A percentile compares a stretch with the other conserved stretches of the same genome.
Conservation (phyloP, 495 filamentous ascomycete species). For the Aspergillus panamensis region DNA sequence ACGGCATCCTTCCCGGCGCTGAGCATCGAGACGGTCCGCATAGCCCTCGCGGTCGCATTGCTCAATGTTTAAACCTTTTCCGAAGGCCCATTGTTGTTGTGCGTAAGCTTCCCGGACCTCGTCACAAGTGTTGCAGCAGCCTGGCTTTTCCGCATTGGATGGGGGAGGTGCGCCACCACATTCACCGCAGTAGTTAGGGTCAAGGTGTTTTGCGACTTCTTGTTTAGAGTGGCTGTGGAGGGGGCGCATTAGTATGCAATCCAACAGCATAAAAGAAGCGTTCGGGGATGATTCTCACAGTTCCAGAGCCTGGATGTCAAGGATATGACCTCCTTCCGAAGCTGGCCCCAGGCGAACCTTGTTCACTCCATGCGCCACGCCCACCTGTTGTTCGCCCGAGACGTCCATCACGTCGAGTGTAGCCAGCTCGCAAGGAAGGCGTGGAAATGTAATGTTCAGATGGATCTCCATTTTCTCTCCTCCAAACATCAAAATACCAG, state of each 20-base stretch:
- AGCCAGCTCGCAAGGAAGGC: slow-evolving; percentile 88
- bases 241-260: not conserved
- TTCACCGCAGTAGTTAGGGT: slow-evolving; percentile 86
- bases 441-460: slow-evolving; percentile 94
- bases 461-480: slow-evolving; percentile 98
- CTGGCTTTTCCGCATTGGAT: slow-evolving; percentile 61
- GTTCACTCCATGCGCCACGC: slow-evolving; percentile 84
- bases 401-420: slow-evolving; percentile 99
- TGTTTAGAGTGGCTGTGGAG: slow-evolving; percentile 56
- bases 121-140: slow-evolving; percentile 95
- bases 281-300: slow-evolving; percentile 52
- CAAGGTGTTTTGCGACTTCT: slow-evolving; percentile 74
- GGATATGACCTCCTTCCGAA: slow-evolving; percentile 71
- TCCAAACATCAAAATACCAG: slow-evolving; percentile 28
- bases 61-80: slow-evolving; percentile 84
- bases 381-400: slow-evolving; percentile 90
- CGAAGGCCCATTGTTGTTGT: slow-evolving; percentile 84
- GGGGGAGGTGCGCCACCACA: slow-evolving; percentile 86
- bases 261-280: not conserved
- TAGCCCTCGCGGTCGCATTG: slow-evolving; percentile 97
- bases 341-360: slow-evolving; percentile 75
- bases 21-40: slow-evolving; percentile 74
- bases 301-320: slow-evolving; percentile 68
- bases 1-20: slow-evolving; percentile 88
- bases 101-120: slow-evolving; percentile 96